Conservation (phyloP, 805 yeast species). For the Wickerhamomyces mucosus region DNA sequence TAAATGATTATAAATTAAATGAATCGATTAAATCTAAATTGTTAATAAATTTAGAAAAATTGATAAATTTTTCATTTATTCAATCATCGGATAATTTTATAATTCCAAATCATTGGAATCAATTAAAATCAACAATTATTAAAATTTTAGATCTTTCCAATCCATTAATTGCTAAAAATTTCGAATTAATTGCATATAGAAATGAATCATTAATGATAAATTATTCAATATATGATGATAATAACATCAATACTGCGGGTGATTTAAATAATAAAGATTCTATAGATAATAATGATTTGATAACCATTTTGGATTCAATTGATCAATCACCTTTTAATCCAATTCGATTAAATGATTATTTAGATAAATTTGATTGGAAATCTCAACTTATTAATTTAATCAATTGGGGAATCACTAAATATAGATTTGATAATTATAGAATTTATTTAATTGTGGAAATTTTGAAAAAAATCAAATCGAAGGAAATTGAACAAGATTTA, state of each 20-base stretch:
- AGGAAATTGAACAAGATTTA: conserved; percentile 26
- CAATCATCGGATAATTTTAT: conserved; percentile 45
- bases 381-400: conserved; percentile 25
- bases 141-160: conserved; percentile 23
- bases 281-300: conserved; percentile 16
- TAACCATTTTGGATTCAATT: conserved; percentile 31
- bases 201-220: conserved; percentile 64
- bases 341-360: too few relatives aligned
- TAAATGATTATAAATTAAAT: conserved; percentile 27
- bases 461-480: conserved; percentile 7
- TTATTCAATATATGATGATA: too few relatives aligned
- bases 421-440: conserved; percentile 10
- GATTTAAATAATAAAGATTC: conserved; percentile 7
- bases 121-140: conserved; percentile 26
- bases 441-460: conserved; percentile 10
- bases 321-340: too few relatives aligned
- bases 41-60: conserved; percentile 15
- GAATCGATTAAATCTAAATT: conserved; percentile 22
- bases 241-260: not conserved
- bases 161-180: conserved; percentile 33
- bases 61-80: conserved; percentile 23
- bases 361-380: conserved; percentile 25
- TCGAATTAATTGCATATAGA: conserved; percentile 52
- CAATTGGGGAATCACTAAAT: conserved; percentile 30
- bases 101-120: conserved; percentile 54